Conservation (phyloP, 306 rosid genomes). For the Prunus davidiana region DNA sequence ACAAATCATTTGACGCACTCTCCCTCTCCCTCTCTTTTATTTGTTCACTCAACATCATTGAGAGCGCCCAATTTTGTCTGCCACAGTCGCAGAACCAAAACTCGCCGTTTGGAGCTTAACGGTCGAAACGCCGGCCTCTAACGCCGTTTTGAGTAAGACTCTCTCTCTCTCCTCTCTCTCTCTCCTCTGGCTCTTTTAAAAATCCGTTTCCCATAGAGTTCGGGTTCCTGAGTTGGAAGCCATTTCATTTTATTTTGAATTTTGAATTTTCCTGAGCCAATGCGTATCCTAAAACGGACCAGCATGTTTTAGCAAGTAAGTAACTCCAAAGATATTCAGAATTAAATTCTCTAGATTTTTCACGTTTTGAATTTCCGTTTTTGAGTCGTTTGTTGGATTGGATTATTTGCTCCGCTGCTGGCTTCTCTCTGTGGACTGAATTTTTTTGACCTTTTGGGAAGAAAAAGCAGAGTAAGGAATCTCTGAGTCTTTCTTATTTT, state of each 20-base stretch:
- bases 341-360: background rate
- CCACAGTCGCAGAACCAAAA: constrained; percentile 1
- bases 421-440: background rate
- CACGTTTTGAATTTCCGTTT: constrained; percentile 5
- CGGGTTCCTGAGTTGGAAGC: constrained; percentile 15
- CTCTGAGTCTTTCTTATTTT: constrained; percentile 15
- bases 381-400: background rate
- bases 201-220: constrained; percentile 18
- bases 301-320: constrained; percentile 30
- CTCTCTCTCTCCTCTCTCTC: background rate
- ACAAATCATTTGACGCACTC: background rate
- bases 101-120: constrained; percentile 18
- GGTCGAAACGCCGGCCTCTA: constrained; percentile 23
- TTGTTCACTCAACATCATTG: background rate
- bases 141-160: background rate
- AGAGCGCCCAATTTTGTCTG: background rate
- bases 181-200: background rate
- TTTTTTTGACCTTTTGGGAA: constrained; percentile 38
- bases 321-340: constrained; percentile 18
- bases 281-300: background rate
- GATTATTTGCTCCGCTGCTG: background rate
- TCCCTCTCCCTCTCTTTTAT: background rate
- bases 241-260: constrained; percentile 14
- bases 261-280: constrained; percentile 22
- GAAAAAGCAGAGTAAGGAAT: constrained; percentile 15